Evolutionary conservation across 2,329 filamentous ascomycete genomes (phyloP).

Genomic region (Penicillium sp.): DNA sequence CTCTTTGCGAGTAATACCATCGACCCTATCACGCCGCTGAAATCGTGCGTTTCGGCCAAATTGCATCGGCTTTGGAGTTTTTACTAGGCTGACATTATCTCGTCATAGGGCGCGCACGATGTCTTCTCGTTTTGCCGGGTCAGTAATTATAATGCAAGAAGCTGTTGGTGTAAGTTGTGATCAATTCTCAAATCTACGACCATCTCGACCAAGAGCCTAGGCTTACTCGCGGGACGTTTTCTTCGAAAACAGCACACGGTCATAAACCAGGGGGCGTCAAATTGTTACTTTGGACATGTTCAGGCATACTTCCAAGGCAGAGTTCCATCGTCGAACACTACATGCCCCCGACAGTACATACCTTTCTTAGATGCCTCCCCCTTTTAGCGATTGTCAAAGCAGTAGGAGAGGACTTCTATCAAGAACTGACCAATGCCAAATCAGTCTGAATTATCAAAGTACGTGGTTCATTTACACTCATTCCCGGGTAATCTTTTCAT

Average conservation of each 20-base stretch:
- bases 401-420: neutral
- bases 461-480: neutral
- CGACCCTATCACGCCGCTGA: neutral
- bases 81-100: neutral
- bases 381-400: neutral
- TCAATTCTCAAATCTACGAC: neutral
- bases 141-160: neutral
- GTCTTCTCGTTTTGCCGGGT: neutral
- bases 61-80: neutral
- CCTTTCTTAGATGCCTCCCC: neutral
- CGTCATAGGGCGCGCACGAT: neutral
- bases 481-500: neutral
- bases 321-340: constrained; percentile 38
- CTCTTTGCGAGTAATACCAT: constrained; percentile 2
- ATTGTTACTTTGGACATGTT: constrained; percentile 44
- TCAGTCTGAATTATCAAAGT: neutral
- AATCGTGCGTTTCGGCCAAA: neutral
- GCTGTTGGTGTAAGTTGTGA: neutral
- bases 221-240: neutral
- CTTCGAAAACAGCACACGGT: constrained; percentile 38
- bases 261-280: constrained; percentile 40
- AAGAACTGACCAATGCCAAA: neutral
- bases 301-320: constrained; percentile 43
- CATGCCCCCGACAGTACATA: constrained; percentile 30
- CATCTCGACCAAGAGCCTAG: neutral